These are phyloP conservation scores for Fusarium mundagurra DNA, from an alignment of 2,329 filamentous ascomycete genomes.

Conservation along the genomic window DNA sequence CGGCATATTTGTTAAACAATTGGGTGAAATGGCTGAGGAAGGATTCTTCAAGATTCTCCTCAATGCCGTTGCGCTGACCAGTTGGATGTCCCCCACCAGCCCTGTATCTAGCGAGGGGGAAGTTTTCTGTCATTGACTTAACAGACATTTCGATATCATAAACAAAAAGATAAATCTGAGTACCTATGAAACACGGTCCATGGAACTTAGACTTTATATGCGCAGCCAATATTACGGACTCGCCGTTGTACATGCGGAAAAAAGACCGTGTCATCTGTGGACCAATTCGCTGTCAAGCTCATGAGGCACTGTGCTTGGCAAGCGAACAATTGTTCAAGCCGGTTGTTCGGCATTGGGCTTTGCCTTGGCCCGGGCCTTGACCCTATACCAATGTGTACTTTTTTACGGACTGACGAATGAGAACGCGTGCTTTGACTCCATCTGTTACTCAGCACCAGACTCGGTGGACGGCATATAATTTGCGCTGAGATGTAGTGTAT, in stretches of 20 bases:
- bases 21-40: background rate
- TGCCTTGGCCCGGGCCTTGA: background rate
- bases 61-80: background rate
- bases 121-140: background rate
- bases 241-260: background rate
- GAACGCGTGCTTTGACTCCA: background rate
- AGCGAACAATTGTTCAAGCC: background rate
- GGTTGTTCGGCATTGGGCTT: background rate
- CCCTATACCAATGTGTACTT: background rate
- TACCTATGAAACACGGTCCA: fast-evolving
- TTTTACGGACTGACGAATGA: background rate
- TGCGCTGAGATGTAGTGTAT: no score
- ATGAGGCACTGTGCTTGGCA: background rate
- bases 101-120: background rate
- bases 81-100: constrained; percentile 3
- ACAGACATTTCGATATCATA: fast-evolving
- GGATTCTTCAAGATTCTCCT: constrained; percentile 3
- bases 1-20: constrained; percentile 7
- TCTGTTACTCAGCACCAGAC: background rate
- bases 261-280: background rate
- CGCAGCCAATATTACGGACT: background rate
- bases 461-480: background rate
- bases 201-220: background rate
- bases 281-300: background rate
- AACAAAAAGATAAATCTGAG: no score